phyloP scores from a whole-genome alignment of 345 rosid genomes.

The Chamaenerion angustifolium region DNA sequence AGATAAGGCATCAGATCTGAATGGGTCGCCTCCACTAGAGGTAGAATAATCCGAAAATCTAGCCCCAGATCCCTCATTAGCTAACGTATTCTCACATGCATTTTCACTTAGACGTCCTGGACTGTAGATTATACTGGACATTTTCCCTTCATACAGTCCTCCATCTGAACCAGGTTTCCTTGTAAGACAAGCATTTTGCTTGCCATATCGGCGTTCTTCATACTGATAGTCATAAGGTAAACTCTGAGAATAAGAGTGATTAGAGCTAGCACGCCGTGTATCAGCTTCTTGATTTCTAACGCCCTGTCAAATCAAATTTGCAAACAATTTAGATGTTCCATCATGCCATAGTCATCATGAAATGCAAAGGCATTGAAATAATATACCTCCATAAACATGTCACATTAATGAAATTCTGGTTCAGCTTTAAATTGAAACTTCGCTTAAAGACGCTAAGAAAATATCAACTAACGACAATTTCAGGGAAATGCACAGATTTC shows the following conservation, averaged over 20 bases:
- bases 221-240: conserved; percentile 97
- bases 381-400: too few species aligned
- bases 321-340: conserved; percentile 5
- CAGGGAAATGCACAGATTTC: too few species aligned
- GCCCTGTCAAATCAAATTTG: conserved; percentile 39
- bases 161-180: conserved; percentile 92
- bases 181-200: conserved; percentile 41
- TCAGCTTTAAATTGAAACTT: too few species aligned
- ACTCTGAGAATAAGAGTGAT: conserved; percentile 97
- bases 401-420: too few species aligned
- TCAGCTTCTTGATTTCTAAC: conserved; percentile 40
- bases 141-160: conserved; percentile 40
- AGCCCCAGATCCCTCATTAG: conserved; percentile 72
- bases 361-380: too few species aligned
- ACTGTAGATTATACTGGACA: conserved; percentile 64
- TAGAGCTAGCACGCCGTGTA: conserved; percentile 81
- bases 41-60: conserved; percentile 73
- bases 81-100: conserved; percentile 60
- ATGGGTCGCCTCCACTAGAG: conserved; percentile 69
- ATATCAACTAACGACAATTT: too few species aligned
- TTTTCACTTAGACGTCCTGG: conserved; percentile 58
- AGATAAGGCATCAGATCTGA: conserved; percentile 49
- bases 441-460: too few species aligned
- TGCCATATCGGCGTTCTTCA: conserved; percentile 80
- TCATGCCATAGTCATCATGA: too few species aligned